phyloP scores from a whole-genome alignment of 345 rosid genomes.

The Pistacia vera region DNA sequence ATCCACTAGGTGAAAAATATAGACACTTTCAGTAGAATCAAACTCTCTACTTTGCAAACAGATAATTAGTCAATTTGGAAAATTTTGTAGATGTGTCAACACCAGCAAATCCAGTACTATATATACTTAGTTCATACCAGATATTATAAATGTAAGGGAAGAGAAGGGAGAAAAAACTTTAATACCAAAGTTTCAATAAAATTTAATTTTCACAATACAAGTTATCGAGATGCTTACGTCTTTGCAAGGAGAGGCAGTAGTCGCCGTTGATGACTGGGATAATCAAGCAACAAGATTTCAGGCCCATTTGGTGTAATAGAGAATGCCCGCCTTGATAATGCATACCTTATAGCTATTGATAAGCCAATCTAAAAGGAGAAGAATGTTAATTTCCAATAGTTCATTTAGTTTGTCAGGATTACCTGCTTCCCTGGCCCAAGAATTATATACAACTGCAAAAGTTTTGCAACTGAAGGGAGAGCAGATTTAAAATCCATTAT shows the following conservation, averaged over 20 bases:
- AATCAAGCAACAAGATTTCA: slow-evolving; percentile 90
- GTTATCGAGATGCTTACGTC: slow-evolving; percentile 52
- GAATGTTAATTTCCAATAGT: neutral
- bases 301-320: slow-evolving; percentile 66
- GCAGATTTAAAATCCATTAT: slow-evolving; percentile 11
- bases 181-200: neutral
- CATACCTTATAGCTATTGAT: slow-evolving; percentile 80
- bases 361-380: slow-evolving; percentile 59
- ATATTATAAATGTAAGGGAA: neutral
- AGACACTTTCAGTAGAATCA: neutral
- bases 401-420: neutral
- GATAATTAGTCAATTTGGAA: neutral
- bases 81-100: neutral
- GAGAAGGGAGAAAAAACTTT: neutral
- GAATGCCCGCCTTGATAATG: slow-evolving; percentile 87
- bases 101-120: neutral
- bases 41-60: neutral
- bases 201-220: neutral
- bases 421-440: slow-evolving; percentile 3
- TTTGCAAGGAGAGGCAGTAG: slow-evolving; percentile 93
- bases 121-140: neutral
- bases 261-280: slow-evolving; percentile 91
- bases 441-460: neutral
- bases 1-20: neutral
- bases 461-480: slow-evolving; percentile 2